Evolutionary conservation across 345 rosid species (phyloP), one percentile per base, ranked within the genome.

Genomic region (Eucalyptus sp.): DNA sequence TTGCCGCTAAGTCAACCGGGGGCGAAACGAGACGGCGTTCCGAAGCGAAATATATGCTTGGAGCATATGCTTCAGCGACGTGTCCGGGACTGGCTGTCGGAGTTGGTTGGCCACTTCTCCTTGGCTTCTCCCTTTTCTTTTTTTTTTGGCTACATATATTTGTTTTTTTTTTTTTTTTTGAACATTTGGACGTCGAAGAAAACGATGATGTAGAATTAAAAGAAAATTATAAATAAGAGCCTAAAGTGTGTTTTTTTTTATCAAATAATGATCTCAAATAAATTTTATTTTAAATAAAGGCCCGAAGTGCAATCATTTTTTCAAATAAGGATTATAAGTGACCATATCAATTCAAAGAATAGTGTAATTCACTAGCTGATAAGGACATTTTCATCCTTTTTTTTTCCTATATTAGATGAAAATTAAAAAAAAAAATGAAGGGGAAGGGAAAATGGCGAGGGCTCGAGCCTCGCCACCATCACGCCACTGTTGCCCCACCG

Each of bases 311-410:
- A 43, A 43, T 43, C 8, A 43, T 43, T 43, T 43, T 43, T 43
- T 7, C 44, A 43, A 1, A 6, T 43, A 7, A 43, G 8, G 44
- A 43, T 43, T 43, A 43, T 43, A 43, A 20, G 10, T 52, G 25
- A 1, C 1, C 10, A 7, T 52, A 18, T 18, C 25, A 52, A 52
- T 52, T 0, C 4, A 7, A 52, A 52, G 10, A 18, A 52, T 18
- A 1, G 25, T 0, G 9, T 7, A 52, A 52, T 52, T 52, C 1
- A 18, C 0, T 0, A 1, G 2, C 0, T 18, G 0, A 52, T 52
- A 52, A 18, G 0, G 10, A 20, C 1, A 52, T 52, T 52, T 52
- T 18, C 25, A 7, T 52, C 2, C 1, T 52, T 52, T 18, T 16
- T 50, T 18, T 52, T 52, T 52, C 8, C 4, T 18, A 52, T 8